A percentile compares a stretch with the other conserved stretches of the same genome.
These are phyloP conservation scores for Lepidium didymum DNA, from an alignment of 345 rosid species.

Conservation along the genomic window DNA sequence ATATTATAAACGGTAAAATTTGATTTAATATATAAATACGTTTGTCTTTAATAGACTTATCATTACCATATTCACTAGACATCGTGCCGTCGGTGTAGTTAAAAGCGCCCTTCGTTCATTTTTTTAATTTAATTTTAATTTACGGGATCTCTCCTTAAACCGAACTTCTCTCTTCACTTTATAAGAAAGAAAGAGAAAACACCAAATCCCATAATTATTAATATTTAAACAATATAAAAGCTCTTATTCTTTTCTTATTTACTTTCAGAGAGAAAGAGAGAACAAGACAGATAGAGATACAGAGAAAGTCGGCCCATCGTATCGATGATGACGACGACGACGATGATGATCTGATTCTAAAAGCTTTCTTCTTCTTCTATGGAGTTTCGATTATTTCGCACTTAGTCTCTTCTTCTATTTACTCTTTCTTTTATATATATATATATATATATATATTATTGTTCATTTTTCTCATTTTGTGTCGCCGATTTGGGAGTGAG, in stretches of 20 bases:
- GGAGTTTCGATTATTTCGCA: slow-evolving; percentile 23
- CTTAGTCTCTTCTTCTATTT: slow-evolving; percentile 1
- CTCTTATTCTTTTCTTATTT: slow-evolving; percentile 27
- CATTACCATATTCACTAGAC: too few relatives aligned
- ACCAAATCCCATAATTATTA: slow-evolving; percentile 19
- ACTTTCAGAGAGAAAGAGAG: slow-evolving; percentile 21
- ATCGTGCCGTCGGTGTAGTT: too few relatives aligned
- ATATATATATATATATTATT: too few relatives aligned
- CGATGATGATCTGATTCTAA: slow-evolving; percentile 14
- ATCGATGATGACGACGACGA: slow-evolving; percentile 53
- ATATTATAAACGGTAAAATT: too few relatives aligned
- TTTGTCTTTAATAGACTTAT: too few relatives aligned
- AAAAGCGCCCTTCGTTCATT: slow-evolving; percentile 60
- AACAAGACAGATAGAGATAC: slow-evolving; percentile 18
- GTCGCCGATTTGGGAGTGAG: slow-evolving; percentile 38
- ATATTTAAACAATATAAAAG: background rate
- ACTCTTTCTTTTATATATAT: slow-evolving; percentile 20
- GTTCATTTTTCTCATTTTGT: background rate
- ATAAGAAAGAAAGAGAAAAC: slow-evolving; percentile 10
- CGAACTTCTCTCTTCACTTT: slow-evolving; percentile 9
- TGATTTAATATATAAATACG: too few relatives aligned
- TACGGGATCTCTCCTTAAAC: slow-evolving; percentile 48
- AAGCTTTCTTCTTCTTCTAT: slow-evolving; percentile 30
- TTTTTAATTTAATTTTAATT: background rate
- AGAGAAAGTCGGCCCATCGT: slow-evolving; percentile 61